These are phyloP conservation scores for Scutellaria galericulata DNA, from an alignment of 257 asterid genomes.

Conservation along the genomic window DNA sequence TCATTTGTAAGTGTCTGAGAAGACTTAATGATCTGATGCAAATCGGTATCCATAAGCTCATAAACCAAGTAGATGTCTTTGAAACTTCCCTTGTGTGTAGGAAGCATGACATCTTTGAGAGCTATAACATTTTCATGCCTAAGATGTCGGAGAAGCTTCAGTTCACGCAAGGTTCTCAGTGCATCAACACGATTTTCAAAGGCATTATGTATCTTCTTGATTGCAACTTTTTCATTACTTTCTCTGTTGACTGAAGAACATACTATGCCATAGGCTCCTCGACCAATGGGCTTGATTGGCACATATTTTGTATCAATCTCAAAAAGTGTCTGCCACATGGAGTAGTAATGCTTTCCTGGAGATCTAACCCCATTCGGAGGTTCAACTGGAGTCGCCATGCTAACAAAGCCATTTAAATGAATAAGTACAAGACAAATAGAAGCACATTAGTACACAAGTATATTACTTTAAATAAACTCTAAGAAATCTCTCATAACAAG, in stretches of 20 bases:
- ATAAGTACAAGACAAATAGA: not conserved
- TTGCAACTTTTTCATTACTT: conserved; percentile 68
- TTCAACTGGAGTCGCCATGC: conserved; percentile 76
- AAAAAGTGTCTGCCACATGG: conserved; percentile 71
- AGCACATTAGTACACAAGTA: conserved; percentile 16
- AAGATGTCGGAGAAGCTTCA: conserved; percentile 71
- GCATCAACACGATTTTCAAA: conserved; percentile 71
- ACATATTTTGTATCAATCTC: conserved; percentile 69
- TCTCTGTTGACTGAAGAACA: conserved; percentile 68
- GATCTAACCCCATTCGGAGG: conserved; percentile 64
- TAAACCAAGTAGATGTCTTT: conserved; percentile 69
- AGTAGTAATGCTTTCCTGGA: conserved; percentile 62
- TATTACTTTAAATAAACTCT: conserved; percentile 7
- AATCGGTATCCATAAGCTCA: conserved; percentile 71
- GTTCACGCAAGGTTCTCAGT: conserved; percentile 63
- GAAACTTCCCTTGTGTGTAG: conserved; percentile 61
- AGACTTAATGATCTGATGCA: conserved; percentile 70
- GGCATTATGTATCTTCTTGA: conserved; percentile 66
- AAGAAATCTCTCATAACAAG: not conserved
- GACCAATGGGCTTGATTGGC: conserved; percentile 73
- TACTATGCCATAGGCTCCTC: conserved; percentile 76
- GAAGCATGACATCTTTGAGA: conserved; percentile 66
- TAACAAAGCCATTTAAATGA: conserved; percentile 31
- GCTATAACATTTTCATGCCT: conserved; percentile 70
- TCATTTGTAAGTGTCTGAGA: conserved; percentile 63